phyloP scores from a whole-genome alignment of 768 basidiomycete species.

The Baorangia bicolor region DNA sequence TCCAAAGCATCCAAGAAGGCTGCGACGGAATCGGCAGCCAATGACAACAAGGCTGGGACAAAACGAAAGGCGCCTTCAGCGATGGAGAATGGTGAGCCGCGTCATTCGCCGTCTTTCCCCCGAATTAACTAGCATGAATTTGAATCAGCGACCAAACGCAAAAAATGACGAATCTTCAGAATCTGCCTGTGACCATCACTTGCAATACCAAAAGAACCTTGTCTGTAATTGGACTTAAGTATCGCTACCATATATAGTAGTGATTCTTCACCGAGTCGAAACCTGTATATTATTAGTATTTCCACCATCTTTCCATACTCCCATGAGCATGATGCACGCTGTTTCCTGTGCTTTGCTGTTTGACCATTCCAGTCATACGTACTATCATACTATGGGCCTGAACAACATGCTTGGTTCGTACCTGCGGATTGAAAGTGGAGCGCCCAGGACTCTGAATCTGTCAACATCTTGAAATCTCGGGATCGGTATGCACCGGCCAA shows the following conservation, averaged over 20 bases:
- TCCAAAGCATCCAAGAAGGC: conserved; percentile 21
- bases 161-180: conserved; percentile 29
- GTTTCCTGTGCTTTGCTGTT: background rate
- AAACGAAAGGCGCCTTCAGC: conserved; percentile 49
- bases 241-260: conserved; percentile 14
- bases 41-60: conserved; percentile 27
- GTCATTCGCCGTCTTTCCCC: background rate
- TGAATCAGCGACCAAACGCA: conserved; percentile 38
- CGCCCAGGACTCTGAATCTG: too few relatives aligned
- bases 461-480: background rate
- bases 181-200: background rate
- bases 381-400: too few relatives aligned
- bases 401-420: background rate
- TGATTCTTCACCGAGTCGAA: conserved; percentile 8
- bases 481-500: background rate
- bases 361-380: background rate
- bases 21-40: conserved; percentile 2
- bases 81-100: conserved; percentile 37
- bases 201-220: background rate
- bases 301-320: background rate
- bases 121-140: background rate
- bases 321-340: background rate
- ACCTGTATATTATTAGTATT: conserved; percentile 30
- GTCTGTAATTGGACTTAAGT: conserved; percentile 2
- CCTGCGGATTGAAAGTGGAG: conserved; percentile 3